Base-by-base conservation (phyloP, 768 basidiomycete genomes). In the Kwoniella heveanensis region DNA sequence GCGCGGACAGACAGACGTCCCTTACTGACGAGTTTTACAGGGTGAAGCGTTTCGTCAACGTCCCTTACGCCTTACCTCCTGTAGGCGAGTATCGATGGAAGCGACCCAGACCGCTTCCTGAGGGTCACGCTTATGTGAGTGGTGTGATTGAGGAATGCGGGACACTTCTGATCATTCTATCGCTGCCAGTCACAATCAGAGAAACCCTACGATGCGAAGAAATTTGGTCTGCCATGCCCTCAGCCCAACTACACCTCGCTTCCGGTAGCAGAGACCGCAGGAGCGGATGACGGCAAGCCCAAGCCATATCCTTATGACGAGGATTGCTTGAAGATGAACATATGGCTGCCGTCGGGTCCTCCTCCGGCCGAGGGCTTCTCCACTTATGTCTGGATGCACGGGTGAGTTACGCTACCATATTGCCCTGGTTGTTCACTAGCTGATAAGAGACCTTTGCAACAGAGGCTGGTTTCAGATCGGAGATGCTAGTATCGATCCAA, bases 391-490 rank as follows among this genome's bases (percentile, higher is more conserved):
- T 66, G 59, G 26, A 30, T 66, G 27, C 65, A 66, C 25, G 65
- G 65, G 58, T 60, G 26, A 52, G 58, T 51, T 7, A 25, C 13
- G 17, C 4, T 44, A 19, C 13, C 39, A 17, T 44, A 17, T 22
- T 15, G 6, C 5, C 22, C 9, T 24, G 5, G 10, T 49, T 22
- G 25, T 5, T 22, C 48, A 24, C 2, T 17, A 32, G 48, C 48
- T 49, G 36, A 25, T 25, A n/a, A 13, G 32, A 32, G 5, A 8
- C 17, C 10, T 36, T 36, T 21, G 1, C 12, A 21, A 24, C 24
- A 60, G 58, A 2, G 65, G 65, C 10, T 66, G 65, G 65, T 53
- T 66, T 8, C 65, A 66, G 48, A 66, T 66, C 29, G 65, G 65
- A 12, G 58, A 66, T 46, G 59, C 65, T 13, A 58, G 60, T 39